Evolutionary conservation across 2,329 filamentous ascomycete genomes (phyloP).

Genomic region (Aspergillus alliaceus): DNA sequence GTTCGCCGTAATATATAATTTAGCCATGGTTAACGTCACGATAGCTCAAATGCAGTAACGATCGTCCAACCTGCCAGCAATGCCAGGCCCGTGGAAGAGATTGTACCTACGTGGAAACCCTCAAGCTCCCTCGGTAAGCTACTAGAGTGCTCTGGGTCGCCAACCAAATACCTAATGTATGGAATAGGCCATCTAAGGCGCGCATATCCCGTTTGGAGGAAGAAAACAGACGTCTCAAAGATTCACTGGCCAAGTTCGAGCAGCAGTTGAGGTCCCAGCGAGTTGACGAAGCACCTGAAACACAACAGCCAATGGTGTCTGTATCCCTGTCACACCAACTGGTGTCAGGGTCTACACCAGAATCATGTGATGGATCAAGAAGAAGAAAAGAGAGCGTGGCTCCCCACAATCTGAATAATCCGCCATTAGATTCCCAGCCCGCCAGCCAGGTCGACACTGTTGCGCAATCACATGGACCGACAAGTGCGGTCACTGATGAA

Average conservation of each 20-base stretch:
- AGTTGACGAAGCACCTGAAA: not conserved
- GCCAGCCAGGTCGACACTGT: not conserved
- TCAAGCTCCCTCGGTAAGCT: not conserved
- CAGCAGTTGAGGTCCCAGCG: not conserved
- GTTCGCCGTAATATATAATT: not conserved
- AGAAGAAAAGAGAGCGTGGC: not conserved
- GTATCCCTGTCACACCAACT: not conserved
- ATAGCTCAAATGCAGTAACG: constrained; percentile 1
- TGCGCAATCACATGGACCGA: not conserved
- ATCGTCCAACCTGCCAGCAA: not conserved
- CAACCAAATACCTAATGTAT: not conserved
- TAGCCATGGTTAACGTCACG: too few relatives aligned
- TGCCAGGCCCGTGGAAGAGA: not conserved
- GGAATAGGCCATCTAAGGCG: too few relatives aligned
- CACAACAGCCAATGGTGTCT: not conserved
- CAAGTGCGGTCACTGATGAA: not conserved
- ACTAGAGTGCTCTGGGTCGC: not conserved
- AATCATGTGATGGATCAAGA: not conserved
- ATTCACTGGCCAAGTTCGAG: not conserved
- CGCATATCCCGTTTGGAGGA: too few relatives aligned
- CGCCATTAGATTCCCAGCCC: not conserved
- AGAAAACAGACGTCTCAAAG: too few relatives aligned
- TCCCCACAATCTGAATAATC: not conserved
- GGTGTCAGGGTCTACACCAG: not conserved
- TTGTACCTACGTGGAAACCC: not conserved